These are phyloP conservation scores for Trichoderma atroviride DNA, from an alignment of 2,329 filamentous ascomycete genomes.

Conservation along the genomic window DNA sequence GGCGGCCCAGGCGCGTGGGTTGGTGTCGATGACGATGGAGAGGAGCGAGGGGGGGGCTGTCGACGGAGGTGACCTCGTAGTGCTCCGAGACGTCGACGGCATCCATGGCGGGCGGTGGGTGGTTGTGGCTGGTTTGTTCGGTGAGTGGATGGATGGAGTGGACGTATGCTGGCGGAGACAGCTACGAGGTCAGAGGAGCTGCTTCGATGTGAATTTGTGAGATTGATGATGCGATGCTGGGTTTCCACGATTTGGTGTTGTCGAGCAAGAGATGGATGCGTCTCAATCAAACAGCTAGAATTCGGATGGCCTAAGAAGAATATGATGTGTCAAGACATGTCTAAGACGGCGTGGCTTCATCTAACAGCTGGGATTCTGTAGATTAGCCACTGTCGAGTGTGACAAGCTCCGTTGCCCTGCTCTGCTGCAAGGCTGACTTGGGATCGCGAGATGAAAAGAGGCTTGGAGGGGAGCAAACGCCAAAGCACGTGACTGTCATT, in stretches of 20 bases:
- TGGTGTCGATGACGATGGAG: slow-evolving; percentile 91
- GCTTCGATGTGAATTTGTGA: background rate
- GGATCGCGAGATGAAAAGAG: background rate
- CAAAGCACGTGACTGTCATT: slow-evolving; percentile 21
- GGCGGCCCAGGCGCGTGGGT: slow-evolving; percentile 89
- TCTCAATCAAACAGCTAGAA: background rate
- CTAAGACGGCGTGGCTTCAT: background rate
- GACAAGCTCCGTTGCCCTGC: background rate
- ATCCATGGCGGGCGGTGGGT: slow-evolving; percentile 49
- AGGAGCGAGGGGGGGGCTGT: slow-evolving; percentile 78
- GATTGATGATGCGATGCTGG: background rate
- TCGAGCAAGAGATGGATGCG: background rate
- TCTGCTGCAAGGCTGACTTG: slow-evolving; percentile 9
- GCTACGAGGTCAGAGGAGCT: slow-evolving; percentile 39
- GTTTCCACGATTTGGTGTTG: background rate
- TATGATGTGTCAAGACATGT: background rate
- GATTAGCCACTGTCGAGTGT: background rate
- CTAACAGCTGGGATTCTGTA: background rate
- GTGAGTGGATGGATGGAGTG: slow-evolving; percentile 9
- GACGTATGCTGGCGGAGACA: slow-evolving; percentile 32
- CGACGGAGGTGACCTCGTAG: slow-evolving; percentile 58
- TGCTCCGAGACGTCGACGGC: slow-evolving; percentile 61
- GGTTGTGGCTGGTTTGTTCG: background rate
- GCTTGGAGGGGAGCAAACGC: slow-evolving; percentile 13
- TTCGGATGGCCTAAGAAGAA: background rate